These are phyloP conservation scores for Hibiscus trionum DNA, from an alignment of 345 rosid species.

Conservation along the genomic window DNA sequence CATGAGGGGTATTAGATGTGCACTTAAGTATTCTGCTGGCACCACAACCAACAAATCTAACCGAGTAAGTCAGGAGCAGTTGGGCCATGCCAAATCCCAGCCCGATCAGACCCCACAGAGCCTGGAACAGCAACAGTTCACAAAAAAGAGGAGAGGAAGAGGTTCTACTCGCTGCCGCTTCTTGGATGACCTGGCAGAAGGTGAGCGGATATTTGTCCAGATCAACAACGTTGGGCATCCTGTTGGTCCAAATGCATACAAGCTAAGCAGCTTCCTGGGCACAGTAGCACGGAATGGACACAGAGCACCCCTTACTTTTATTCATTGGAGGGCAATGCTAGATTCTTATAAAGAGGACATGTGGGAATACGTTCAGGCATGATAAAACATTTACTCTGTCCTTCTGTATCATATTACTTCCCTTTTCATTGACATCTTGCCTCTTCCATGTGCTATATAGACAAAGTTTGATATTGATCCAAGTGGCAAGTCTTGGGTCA, in stretches of 20 bases:
- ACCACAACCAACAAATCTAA: background rate
- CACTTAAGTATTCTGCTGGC: background rate
- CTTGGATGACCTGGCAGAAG: slow-evolving; percentile 20
- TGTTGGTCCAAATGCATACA: slow-evolving; percentile 25
- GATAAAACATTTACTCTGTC: background rate
- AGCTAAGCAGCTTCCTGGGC: slow-evolving; percentile 27
- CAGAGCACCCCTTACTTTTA: slow-evolving; percentile 26
- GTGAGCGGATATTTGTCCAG: slow-evolving; percentile 21
- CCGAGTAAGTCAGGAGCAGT: background rate
- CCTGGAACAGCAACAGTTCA: background rate
- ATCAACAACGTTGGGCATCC: slow-evolving; percentile 30
- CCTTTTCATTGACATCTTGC: slow-evolving; percentile 1
- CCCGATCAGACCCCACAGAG: slow-evolving; percentile 14
- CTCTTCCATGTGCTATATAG: slow-evolving; percentile 9
- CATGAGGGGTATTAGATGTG: slow-evolving; percentile 8
- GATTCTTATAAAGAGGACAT: slow-evolving; percentile 23
- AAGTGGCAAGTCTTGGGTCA: slow-evolving; percentile 21
- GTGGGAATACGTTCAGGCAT: slow-evolving; percentile 32
- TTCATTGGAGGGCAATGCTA: slow-evolving; percentile 26
- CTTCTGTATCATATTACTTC: background rate
- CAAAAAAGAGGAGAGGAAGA: slow-evolving; percentile 16
- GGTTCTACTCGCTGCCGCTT: slow-evolving; percentile 23
- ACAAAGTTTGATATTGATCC: slow-evolving; percentile 28
- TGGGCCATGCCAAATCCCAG: background rate
- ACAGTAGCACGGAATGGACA: slow-evolving; percentile 31